Base-by-base conservation (phyloP, 768 basidiomycete genomes). In the Boletellus sp. region DNA sequence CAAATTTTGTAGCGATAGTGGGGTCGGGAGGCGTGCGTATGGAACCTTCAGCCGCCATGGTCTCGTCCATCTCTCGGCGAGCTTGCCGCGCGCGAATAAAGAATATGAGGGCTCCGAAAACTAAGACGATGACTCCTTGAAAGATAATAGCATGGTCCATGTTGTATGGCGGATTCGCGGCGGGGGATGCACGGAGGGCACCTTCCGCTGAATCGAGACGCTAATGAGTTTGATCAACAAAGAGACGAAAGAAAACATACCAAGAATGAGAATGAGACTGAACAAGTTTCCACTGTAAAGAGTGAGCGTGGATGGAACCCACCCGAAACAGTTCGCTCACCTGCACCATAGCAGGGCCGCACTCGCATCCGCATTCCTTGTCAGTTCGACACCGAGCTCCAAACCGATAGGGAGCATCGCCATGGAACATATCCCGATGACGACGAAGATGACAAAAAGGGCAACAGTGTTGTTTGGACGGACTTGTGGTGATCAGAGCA, bases 381-480 rank as follows among this genome's bases (percentile, higher is more conserved):
- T 90, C 19, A 92, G 62, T 64, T 94, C 91, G 34, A 83, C 85
- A 13, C 78, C 84, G 19, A 94, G 78, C 61, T 94, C 90, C 48
- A 94, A 70, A 1, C 73, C 82, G 26, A 92, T 75, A 2, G 90
- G 89, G 2, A 94, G 76, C 70, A 93, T 77, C 3, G 82, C 78
- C 48, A 93, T 54, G 3, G 83, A 82, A 41, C 75, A 67, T 13
- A 78, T 68, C 15, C 91, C 91, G 28, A 91, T 77, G 28, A 92
- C 62, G 4, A 77, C 77, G 72, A 87, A 83, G 41, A 92, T 72
- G 4, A 73, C 75, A 62, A 81, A 93, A 9, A 92, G 65, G 0
- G 72, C 81, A 1, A 65, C 81, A 1, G 69, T 63, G 55, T 90
- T 83, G 54, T 85, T 60, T 9, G 80, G 81, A 50, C 74, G 78